Conservation (phyloP, 768 basidiomycete species). For the Rhodotorula babjevae region DNA sequence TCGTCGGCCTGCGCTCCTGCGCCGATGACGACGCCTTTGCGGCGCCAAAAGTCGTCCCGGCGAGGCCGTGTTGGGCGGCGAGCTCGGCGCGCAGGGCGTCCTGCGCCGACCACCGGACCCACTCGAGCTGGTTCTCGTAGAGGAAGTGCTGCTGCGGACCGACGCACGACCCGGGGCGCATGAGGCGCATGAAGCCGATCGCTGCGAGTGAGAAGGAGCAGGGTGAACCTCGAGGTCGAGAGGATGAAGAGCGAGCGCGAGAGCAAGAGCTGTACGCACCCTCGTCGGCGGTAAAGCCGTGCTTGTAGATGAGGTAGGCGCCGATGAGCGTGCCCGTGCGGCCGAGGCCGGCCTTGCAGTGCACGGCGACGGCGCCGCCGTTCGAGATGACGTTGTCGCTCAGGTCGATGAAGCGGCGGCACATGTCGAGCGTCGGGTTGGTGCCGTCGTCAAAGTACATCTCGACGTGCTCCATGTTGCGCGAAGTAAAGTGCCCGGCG, state of each 20-base stretch:
- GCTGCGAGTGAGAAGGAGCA: constrained; percentile 59
- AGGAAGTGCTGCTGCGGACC: constrained; percentile 63
- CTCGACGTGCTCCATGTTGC: constrained; percentile 81
- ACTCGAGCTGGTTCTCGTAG: constrained; percentile 89
- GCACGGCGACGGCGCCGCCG: constrained; percentile 49
- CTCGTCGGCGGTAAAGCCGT: constrained; percentile 75
- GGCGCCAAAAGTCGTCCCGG: background rate
- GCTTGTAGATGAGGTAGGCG: constrained; percentile 97
- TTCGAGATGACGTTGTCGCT: constrained; percentile 70
- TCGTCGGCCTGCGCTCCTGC: constrained; percentile 64
- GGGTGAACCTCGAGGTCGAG: background rate
- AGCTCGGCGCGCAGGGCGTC: constrained; percentile 53
- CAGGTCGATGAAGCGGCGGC: constrained; percentile 80
- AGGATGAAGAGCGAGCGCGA: too few relatives aligned
- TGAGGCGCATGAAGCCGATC: constrained; percentile 96
- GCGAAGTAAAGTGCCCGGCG: constrained; percentile 68
- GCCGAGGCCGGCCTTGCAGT: constrained; percentile 96
- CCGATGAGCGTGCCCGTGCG: constrained; percentile 95
- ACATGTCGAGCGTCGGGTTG: constrained; percentile 92
- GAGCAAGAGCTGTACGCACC: constrained; percentile 1
- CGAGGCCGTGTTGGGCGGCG: background rate
- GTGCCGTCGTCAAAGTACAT: constrained; percentile 97
- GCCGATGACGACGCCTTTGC: background rate
- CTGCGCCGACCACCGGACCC: constrained; percentile 85
- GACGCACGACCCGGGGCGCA: constrained; percentile 88